Evolutionary conservation across 1,284 basidiomycete genomes (phyloP), one percentile per base, ranked within the genome.

Genomic region (Ustilago sp.): DNA sequence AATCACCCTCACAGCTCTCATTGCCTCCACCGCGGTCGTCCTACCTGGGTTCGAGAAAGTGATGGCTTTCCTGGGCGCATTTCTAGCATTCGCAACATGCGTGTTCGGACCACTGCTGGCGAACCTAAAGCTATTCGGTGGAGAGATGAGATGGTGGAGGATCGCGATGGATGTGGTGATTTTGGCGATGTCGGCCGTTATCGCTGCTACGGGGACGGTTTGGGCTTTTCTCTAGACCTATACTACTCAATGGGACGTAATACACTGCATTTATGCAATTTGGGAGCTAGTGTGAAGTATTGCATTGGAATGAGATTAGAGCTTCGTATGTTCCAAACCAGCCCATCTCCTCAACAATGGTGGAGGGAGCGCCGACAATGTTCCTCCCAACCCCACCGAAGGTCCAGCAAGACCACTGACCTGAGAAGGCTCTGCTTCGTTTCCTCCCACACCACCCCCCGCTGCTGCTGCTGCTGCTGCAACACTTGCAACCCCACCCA

Each of bases 21-120:
- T 85, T 51, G 64, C 77, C n/a, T 3, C 76, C 8, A 82, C 80
- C 12, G 84, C 84, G 3, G 72, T 85, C 1, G 43, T 91, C 65
- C 87, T 97, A 47, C 95, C 95, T 1, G 90, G 93, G 62, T 97
- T 98, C 85, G 92, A 92, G 75, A 90, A 91, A 28, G 90, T 95
- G 84, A 95, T 98, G 93, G 93, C 93, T 13, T 94, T 95, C 85
- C 88, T 96, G 41, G 94, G 95, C 4, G 91, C 85, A 1, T 95
- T 94, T 86, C 91, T 92, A 41, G 92, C 94, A 0, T 95, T 95
- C 84, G 87, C 92, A 76, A 90, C 83, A 1, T 85, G 84, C 55
- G 82, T 85, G 17, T 77, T 85, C 48, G 84, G 84, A 8, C 84
- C 84, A 0, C 39, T 84, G 17, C 47, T 83, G 17, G 83, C 83